Evolutionary conservation across 2,329 filamentous ascomycete species (phyloP).

Genomic region (Apiospora rasikravindrae): DNA sequence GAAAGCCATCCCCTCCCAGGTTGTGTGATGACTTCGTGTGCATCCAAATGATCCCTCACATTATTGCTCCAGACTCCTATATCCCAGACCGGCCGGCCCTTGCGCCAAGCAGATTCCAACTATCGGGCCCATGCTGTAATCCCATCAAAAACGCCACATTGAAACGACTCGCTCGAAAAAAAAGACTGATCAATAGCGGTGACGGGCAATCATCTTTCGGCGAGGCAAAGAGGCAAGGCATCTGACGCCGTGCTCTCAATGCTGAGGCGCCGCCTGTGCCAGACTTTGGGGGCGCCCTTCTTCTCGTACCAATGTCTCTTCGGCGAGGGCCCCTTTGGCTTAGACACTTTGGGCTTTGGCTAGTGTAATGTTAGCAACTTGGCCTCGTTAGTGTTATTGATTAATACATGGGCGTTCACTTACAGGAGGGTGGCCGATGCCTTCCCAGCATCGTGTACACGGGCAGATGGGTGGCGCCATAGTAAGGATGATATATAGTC

Average conservation of each 20-base stretch:
- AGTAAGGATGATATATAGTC: neutral
- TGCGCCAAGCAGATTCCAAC: neutral
- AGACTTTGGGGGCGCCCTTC: slow-evolving; percentile 27
- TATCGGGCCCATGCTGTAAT: neutral
- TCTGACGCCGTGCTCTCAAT: slow-evolving; percentile 35
- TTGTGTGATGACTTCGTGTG: neutral
- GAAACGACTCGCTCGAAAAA: neutral
- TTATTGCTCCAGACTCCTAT: neutral
- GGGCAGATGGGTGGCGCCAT: slow-evolving; percentile 20
- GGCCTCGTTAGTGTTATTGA: neutral
- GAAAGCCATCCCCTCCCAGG: neutral
- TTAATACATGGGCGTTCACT: neutral
- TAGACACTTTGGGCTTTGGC: neutral
- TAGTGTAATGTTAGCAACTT: neutral
- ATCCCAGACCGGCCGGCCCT: neutral
- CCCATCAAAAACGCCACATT: neutral
- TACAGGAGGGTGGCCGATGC: slow-evolving; percentile 16
- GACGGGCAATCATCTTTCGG: neutral
- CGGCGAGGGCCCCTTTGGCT: slow-evolving; percentile 17
- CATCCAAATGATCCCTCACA: neutral
- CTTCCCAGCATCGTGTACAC: slow-evolving; percentile 21
- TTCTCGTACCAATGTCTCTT: slow-evolving; percentile 17
- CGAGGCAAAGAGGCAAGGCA: slow-evolving; percentile 30
- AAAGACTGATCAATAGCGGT: too few species aligned
- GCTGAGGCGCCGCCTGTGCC: slow-evolving; percentile 26